Evolutionary conservation across 2,329 filamentous ascomycete genomes (phyloP), one percentile per base, ranked within the genome.

Genomic region (Hymenoscyphus repandus): DNA sequence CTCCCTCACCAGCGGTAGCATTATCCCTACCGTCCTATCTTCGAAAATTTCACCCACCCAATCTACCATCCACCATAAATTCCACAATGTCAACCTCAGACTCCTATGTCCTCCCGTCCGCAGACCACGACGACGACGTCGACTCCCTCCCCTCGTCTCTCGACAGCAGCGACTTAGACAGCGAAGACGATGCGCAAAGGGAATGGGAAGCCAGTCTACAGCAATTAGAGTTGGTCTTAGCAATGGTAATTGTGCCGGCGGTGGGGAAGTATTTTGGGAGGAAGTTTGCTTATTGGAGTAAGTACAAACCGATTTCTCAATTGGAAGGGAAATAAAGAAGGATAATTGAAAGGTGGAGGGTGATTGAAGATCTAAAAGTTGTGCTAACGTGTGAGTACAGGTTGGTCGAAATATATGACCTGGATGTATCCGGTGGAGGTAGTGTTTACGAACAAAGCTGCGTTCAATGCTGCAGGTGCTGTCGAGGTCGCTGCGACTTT

Each of bases 251-350:
- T 61, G 86, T 99, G 45, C 93, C 93, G 2, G 96, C 95, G 69
- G 75, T 90, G 60, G 93, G 93, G 52, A 99, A 97, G 72, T 97
- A 90, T 72, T 82, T 96, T 69, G 93, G 93, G 41, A 80, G 93
- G 68, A 95, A 90, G 70, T 95, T 91, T 74, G 92, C 92, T 53
- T 96, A 95, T 68, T 96, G 90, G 89, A 90, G 92, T 96, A 77
- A 68, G 86, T 76, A 20, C 52, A 20, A 37, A 6, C 34, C 11
- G 33, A 3, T 54, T 18, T 3, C n/a, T 11, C 10, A n/a, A 27
- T 4, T 13, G 40, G 17, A 31, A 43, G 12, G 40, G 3, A 12
- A 20, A 40, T 3, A 17, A 22, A 17, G 34, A 3, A 37, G 15
- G 34, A 37, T n/a, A n/a, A n/a, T n/a, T n/a, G n/a, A n/a, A n/a